Conservation (phyloP, 202 grass and related monocot genomes). For the Brachypodium distachyon region DNA sequence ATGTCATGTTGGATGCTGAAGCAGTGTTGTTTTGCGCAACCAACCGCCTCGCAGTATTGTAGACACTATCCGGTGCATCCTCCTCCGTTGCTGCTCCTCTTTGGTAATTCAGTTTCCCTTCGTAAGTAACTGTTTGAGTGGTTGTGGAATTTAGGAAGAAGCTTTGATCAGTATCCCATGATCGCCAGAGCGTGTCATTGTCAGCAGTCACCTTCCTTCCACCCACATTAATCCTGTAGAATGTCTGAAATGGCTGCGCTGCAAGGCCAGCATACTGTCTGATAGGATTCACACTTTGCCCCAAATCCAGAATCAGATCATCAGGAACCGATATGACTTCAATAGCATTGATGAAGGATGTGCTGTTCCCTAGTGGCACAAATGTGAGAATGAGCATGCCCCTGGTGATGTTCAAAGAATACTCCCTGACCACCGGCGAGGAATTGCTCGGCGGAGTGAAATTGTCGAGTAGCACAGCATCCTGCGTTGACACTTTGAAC, state of each 20-base stretch:
- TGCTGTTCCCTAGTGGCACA: slow-evolving; percentile 40
- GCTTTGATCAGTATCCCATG: slow-evolving; percentile 39
- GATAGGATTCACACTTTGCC: slow-evolving; percentile 2
- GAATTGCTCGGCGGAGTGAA: slow-evolving; percentile 39
- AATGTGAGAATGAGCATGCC: slow-evolving; percentile 67
- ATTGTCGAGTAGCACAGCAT: slow-evolving; percentile 54
- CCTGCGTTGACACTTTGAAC: slow-evolving; percentile 71
- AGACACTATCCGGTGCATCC: slow-evolving; percentile 58
- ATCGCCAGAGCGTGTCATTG: slow-evolving; percentile 62
- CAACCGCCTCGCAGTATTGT: slow-evolving; percentile 43
- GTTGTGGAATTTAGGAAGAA: slow-evolving; percentile 27
- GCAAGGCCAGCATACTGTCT: slow-evolving; percentile 45
- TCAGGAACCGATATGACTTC: slow-evolving; percentile 83
- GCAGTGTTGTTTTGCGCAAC: background rate
- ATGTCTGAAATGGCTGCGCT: slow-evolving; percentile 34
- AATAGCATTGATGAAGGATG: slow-evolving; percentile 64
- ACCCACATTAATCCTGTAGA: slow-evolving; percentile 59
- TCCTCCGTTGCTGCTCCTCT: slow-evolving; percentile 19
- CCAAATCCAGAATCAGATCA: slow-evolving; percentile 37
- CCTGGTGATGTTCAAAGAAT: slow-evolving; percentile 50
- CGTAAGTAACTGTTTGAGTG: background rate
- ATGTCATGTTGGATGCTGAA: slow-evolving; percentile 53
- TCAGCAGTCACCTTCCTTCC: slow-evolving; percentile 37
- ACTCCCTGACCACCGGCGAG: slow-evolving; percentile 47
- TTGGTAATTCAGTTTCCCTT: slow-evolving; percentile 41